phyloP scores from a whole-genome alignment of 2,329 filamentous ascomycete genomes.

The Daldinia sp. region DNA sequence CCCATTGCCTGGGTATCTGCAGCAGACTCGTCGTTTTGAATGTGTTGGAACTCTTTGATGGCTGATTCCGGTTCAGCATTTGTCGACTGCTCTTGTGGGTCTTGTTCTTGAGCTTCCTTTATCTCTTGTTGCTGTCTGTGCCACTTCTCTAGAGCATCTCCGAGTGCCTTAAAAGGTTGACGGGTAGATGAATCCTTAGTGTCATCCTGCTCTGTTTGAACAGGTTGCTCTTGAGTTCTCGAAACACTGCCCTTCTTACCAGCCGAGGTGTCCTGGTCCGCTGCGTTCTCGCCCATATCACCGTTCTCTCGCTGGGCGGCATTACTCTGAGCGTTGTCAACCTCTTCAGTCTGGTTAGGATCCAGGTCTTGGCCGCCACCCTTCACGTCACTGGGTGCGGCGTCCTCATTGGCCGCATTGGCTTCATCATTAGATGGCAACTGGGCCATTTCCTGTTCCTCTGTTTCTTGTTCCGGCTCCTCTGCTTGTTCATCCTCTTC shows the following conservation, averaged over 20 bases:
- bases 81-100: constrained; percentile 64
- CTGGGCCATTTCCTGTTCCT: constrained; percentile 52
- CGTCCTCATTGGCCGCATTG: constrained; percentile 70
- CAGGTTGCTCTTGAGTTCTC: constrained; percentile 59
- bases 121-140: constrained; percentile 91
- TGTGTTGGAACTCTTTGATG: constrained; percentile 91
- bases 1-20: constrained; percentile 94
- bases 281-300: constrained; percentile 72
- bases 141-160: constrained; percentile 92
- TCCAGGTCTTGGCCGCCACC: constrained; percentile 75
- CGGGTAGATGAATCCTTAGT: constrained; percentile 59
- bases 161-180: constrained; percentile 92
- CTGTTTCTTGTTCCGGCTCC: constrained; percentile 49
- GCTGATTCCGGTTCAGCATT: constrained; percentile 65
- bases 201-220: constrained; percentile 59
- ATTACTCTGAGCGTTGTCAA: constrained; percentile 70
- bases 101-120: constrained; percentile 67
- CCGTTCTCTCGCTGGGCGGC: constrained; percentile 75
- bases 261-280: constrained; percentile 71
- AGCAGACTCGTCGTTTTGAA: constrained; percentile 83
- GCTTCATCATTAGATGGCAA: constrained; percentile 57
- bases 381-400: constrained; percentile 72
- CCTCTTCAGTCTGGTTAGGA: constrained; percentile 71
- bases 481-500: constrained; percentile 54
- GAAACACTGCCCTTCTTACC: constrained; percentile 72